Percentiles rank a stretch among this genome's conserved stretches.
Evolutionary conservation across 805 yeast genomes (phyloP).

Genomic region (Metschnikowia orientalis): DNA sequence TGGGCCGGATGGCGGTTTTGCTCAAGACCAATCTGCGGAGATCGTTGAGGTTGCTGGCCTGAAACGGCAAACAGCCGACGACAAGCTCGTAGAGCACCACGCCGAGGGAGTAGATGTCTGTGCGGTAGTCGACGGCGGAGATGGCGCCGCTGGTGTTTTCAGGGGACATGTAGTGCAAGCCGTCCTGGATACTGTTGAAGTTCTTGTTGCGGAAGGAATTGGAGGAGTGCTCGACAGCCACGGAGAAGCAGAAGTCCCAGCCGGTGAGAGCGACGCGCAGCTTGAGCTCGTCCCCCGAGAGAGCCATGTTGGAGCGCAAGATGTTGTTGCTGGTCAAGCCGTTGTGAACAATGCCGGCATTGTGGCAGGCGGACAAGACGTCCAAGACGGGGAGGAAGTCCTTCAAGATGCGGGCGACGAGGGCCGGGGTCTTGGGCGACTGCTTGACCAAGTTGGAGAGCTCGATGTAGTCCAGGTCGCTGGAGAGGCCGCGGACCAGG

Average conservation of each 20-base stretch:
- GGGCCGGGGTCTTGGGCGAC: conserved; percentile 17
- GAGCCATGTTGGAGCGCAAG: conserved; percentile 27
- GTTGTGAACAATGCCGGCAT: conserved; percentile 43
- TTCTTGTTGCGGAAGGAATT: conserved; percentile 41
- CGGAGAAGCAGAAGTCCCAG: conserved; percentile 46
- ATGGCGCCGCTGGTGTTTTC: conserved; percentile 41
- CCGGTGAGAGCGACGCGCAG: conserved; percentile 36
- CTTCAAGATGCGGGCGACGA: conserved; percentile 20
- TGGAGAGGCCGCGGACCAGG: conserved; percentile 6
- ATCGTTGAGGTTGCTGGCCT: conserved; percentile 35
- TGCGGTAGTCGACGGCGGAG: conserved; percentile 40
- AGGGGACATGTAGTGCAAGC: conserved; percentile 48
- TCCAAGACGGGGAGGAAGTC: conserved; percentile 24
- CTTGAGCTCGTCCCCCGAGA: background rate
- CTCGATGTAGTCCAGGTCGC: conserved; percentile 15
- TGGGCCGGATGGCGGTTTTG: conserved; percentile 41
- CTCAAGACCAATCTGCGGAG: conserved; percentile 38
- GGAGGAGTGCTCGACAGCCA: conserved; percentile 38
- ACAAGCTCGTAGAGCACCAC: conserved; percentile 47
- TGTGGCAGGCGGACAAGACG: conserved; percentile 28
- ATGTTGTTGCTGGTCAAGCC: conserved; percentile 41
- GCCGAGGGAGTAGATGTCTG: conserved; percentile 49
- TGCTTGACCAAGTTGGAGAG: conserved; percentile 15
- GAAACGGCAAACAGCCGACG: conserved; percentile 43
- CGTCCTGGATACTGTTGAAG: conserved; percentile 32